phyloP scores from a whole-genome alignment of 163 green algal genomes.

The Scenedesmus sp. region DNA sequence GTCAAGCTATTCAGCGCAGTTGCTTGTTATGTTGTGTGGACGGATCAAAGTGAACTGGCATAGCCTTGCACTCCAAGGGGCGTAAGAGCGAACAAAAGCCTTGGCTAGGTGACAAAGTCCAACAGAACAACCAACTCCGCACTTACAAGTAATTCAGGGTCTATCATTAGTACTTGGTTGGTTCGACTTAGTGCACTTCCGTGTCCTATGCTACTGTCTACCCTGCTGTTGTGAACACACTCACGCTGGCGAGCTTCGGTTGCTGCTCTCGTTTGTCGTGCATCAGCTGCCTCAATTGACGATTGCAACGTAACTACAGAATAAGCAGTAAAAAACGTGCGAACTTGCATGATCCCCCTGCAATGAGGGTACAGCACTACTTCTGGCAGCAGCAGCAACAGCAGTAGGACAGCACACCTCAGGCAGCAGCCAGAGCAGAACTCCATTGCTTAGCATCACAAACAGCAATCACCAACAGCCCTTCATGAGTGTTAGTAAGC shows the following conservation, averaged over 20 bases:
- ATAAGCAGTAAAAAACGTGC: background rate
- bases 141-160: background rate
- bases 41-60: background rate
- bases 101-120: slow-evolving; percentile 11
- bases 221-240: background rate
- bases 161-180: background rate
- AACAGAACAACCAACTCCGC: background rate
- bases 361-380: background rate
- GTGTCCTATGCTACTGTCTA: background rate
- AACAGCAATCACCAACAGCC: background rate
- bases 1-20: background rate
- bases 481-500: background rate
- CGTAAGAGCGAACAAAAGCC: background rate
- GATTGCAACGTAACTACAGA: too few species aligned
- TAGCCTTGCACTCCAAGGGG: background rate
- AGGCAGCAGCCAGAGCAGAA: background rate
- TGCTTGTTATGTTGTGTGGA: background rate
- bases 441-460: background rate
- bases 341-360: background rate
- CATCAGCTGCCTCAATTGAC: background rate
- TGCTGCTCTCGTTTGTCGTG: background rate
- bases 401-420: background rate
- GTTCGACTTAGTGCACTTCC: background rate
- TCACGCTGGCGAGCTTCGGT: background rate
- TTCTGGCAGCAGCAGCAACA: background rate